phyloP scores from a whole-genome alignment of 352 stramenopile genomes.

The Pythium angustatum region DNA sequence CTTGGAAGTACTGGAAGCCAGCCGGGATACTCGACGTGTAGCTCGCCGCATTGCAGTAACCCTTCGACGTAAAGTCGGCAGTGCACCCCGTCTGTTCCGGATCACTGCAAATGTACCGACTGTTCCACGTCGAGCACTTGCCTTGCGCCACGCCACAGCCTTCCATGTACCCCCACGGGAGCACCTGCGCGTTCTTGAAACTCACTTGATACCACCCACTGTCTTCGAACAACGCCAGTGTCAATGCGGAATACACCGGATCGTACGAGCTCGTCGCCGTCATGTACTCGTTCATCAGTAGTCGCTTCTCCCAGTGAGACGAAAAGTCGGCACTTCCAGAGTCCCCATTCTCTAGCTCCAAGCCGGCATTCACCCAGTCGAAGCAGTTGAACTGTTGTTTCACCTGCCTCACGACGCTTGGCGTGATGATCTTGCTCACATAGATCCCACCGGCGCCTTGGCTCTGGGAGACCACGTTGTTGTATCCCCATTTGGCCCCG shows the following conservation, averaged over 20 bases:
- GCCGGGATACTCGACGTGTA: conserved; percentile 71
- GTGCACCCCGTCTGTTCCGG: conserved; percentile 51
- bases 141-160: conserved; percentile 65
- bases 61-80: conserved; percentile 65
- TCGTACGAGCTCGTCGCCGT: conserved; percentile 76
- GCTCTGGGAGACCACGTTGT: conserved; percentile 61
- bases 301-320: conserved; percentile 83
- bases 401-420: conserved; percentile 56
- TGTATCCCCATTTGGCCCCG: conserved; percentile 54
- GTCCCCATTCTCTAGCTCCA: conserved; percentile 77
- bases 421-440: conserved; percentile 77
- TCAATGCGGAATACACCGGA: conserved; percentile 71
- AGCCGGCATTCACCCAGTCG: conserved; percentile 56
- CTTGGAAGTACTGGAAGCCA: conserved; percentile 82
- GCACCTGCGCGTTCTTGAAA: conserved; percentile 53
- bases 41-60: conserved; percentile 70
- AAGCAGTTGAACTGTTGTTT: conserved; percentile 79
- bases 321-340: conserved; percentile 60
- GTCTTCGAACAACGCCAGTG: conserved; percentile 77
- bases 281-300: conserved; percentile 87
- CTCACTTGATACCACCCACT: conserved; percentile 81
- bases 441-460: conserved; percentile 45
- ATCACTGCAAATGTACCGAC: conserved; percentile 65
- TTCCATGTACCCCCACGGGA: conserved; percentile 76
- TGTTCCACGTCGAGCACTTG: conserved; percentile 67